Conservation (phyloP, 352 stramenopile genomes). For the Pythium sp. region DNA sequence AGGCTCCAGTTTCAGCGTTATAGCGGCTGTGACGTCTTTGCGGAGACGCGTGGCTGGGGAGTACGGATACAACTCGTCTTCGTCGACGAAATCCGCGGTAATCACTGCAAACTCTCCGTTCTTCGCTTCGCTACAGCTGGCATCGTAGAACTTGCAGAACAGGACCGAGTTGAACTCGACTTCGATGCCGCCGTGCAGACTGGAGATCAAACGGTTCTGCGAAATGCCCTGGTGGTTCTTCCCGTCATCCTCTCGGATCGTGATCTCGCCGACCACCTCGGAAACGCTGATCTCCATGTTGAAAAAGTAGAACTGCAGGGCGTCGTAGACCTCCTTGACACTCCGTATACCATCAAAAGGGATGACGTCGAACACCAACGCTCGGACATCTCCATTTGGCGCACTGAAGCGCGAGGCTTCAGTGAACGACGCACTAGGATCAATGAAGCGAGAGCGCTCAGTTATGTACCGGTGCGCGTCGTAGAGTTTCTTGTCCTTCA, state of each 20-base stretch:
- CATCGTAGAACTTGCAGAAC: conserved; percentile 20
- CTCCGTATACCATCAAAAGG: conserved; percentile 15
- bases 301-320: conserved; percentile 29
- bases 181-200: conserved; percentile 18
- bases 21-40: conserved; percentile 10
- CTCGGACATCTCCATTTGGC: neutral
- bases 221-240: conserved; percentile 24
- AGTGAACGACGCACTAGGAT: neutral
- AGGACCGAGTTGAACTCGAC: conserved; percentile 39
- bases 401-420: neutral
- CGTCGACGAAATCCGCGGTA: conserved; percentile 7
- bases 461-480: neutral
- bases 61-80: conserved; percentile 15
- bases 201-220: conserved; percentile 27
- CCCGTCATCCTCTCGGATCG: conserved; percentile 44
- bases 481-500: conserved; percentile 2
- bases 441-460: neutral
- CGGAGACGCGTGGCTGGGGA: conserved; percentile 4
- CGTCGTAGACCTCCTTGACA: conserved; percentile 36
- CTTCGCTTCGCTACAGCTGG: neutral
- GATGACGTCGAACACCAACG: neutral
- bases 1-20: neutral
- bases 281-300: conserved; percentile 54
- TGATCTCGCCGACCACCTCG: conserved; percentile 40
- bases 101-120: conserved; percentile 5